phyloP scores from a whole-genome alignment of 2,329 filamentous ascomycete genomes.

The Tolypocladium paradoxum region DNA sequence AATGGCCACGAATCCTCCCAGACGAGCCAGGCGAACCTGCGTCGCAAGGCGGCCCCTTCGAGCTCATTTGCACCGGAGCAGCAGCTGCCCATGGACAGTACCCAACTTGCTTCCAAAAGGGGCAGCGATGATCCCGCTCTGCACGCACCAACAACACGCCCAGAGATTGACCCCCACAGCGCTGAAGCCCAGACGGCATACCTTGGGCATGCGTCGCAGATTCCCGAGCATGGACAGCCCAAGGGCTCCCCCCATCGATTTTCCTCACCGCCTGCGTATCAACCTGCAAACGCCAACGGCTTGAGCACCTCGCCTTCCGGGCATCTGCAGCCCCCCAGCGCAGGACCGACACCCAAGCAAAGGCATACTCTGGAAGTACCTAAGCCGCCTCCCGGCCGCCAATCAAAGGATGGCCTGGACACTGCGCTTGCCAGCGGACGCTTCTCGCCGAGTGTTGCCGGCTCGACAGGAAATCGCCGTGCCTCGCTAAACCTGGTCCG shows the following conservation, averaged over 20 bases:
- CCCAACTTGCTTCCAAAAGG: background rate
- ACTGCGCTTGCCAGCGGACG: constrained; percentile 61
- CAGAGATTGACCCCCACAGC: constrained; percentile 6
- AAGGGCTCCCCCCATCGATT: constrained; percentile 41
- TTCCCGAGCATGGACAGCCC: constrained; percentile 14
- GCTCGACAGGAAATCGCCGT: constrained; percentile 52
- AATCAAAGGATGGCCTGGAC: constrained; percentile 64
- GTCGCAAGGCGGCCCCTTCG: background rate
- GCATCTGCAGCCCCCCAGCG: constrained; percentile 33
- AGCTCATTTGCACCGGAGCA: background rate
- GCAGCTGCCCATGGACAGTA: background rate
- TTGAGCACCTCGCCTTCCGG: constrained; percentile 35
- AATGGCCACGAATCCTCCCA: constrained; percentile 5
- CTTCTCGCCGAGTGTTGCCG: constrained; percentile 58
- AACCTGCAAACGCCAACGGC: constrained; percentile 21
- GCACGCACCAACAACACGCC: background rate
- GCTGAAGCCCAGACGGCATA: constrained; percentile 11
- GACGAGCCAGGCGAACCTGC: background rate
- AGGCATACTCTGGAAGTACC: constrained; percentile 86
- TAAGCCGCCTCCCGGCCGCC: constrained; percentile 51
- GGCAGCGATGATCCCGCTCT: background rate
- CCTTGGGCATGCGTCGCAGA: background rate
- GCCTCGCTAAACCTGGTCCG: constrained; percentile 76
- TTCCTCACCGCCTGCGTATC: constrained; percentile 53
- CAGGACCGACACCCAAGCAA: constrained; percentile 55